These are phyloP conservation scores for Gossypium sturtianum DNA, from an alignment of 345 rosid genomes.

Conservation along the genomic window DNA sequence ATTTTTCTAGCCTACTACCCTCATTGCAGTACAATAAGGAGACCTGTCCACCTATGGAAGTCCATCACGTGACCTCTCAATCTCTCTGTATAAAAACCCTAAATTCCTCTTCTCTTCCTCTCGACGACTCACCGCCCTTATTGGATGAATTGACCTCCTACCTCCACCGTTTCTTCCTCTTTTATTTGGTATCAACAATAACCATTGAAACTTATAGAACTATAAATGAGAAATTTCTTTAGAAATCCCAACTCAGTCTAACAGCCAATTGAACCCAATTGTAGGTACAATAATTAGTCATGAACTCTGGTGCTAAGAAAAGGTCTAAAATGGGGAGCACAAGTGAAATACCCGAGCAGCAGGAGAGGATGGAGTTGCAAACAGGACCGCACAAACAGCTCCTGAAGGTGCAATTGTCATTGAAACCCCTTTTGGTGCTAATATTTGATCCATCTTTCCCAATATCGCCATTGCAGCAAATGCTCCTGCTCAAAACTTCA, in stretches of 20 bases:
- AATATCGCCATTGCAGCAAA: slow-evolving; percentile 90
- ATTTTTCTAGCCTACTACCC: no score
- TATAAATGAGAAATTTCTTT: neutral
- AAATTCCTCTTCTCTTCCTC: no score
- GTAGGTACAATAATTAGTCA: neutral
- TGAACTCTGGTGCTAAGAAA: neutral
- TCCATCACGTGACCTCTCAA: no score
- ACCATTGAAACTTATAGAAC: no score
- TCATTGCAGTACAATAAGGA: no score
- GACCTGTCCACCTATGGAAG: no score
- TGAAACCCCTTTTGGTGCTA: slow-evolving; percentile 67
- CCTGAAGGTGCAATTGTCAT: slow-evolving; percentile 88
- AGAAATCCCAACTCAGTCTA: neutral
- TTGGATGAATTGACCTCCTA: no score
- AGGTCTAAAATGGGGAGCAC: no score
- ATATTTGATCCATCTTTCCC: slow-evolving; percentile 77
- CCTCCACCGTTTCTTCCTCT: no score
- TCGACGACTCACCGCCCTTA: no score
- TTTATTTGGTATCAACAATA: no score
- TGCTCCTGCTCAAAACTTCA: slow-evolving; percentile 49
- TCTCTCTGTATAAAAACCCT: no score
- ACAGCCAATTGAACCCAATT: neutral
- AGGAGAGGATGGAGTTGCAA: slow-evolving; percentile 73
- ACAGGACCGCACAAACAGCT: slow-evolving; percentile 83
- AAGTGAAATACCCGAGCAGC: slow-evolving; percentile 57